Percentiles rank a stretch among this genome's conserved stretches.
These are phyloP conservation scores for Ochromonas danica DNA, from an alignment of 108 stramenopile species.

Conservation along the genomic window DNA sequence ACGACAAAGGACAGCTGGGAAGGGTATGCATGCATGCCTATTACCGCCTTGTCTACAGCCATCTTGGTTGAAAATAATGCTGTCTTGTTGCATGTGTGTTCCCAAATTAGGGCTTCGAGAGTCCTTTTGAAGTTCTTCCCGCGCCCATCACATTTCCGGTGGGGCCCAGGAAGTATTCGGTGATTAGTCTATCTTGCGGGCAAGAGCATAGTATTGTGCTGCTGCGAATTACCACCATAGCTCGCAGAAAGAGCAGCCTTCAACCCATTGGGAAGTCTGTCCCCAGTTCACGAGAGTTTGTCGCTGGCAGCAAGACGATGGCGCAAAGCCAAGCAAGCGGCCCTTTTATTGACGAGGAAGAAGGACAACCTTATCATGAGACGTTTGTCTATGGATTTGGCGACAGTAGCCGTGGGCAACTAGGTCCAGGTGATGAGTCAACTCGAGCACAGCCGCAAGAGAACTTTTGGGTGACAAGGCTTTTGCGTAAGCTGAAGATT, in stretches of 20 bases:
- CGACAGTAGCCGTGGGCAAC: background rate
- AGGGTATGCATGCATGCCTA: too few species aligned
- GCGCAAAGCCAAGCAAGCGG: too few species aligned
- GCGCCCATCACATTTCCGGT: background rate
- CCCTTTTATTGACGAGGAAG: too few species aligned
- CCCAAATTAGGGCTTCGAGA: background rate
- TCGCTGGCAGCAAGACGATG: background rate
- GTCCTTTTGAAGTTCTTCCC: background rate
- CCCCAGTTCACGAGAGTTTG: background rate
- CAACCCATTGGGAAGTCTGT: background rate
- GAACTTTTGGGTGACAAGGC: background rate
- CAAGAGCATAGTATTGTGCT: too few species aligned
- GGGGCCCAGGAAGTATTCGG: background rate
- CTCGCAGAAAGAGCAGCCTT: too few species aligned
- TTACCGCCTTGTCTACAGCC: too few species aligned
- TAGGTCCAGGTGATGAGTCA: background rate
- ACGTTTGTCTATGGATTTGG: background rate
- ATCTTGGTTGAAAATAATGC: too few species aligned
- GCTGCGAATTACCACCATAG: too few species aligned
- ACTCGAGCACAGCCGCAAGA: background rate
- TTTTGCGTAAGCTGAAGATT: background rate
- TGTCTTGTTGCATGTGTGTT: too few species aligned
- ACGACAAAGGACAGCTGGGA: constrained; percentile 3
- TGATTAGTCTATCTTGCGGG: background rate
- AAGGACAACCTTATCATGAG: too few species aligned